Percentiles rank a stretch among this genome's conserved stretches.
Conservation (phyloP, 2,329 filamentous ascomycete species). For the Aspergillus eucalypticola region DNA sequence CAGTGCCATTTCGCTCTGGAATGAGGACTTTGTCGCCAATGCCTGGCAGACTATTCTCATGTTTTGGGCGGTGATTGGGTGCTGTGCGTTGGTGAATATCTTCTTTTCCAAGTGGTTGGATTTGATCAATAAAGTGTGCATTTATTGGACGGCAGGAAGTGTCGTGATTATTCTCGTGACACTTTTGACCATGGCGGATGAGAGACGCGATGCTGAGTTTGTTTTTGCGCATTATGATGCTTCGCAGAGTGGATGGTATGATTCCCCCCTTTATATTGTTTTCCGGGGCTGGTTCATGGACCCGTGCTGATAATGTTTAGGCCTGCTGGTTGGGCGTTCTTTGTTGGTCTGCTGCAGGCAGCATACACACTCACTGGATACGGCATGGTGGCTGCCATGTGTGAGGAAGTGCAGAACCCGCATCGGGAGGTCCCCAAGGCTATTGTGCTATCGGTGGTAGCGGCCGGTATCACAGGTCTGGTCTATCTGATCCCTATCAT, state of each 20-base stretch:
- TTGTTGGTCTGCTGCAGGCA: slow-evolving; percentile 68
- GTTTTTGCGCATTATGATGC: slow-evolving; percentile 71
- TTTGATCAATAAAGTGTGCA: slow-evolving; percentile 71
- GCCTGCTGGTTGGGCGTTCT: slow-evolving; percentile 70
- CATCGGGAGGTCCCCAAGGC: slow-evolving; percentile 69
- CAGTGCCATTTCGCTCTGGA: slow-evolving; percentile 67
- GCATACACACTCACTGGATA: slow-evolving; percentile 56
- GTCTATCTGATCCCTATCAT: slow-evolving; percentile 72
- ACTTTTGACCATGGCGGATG: slow-evolving; percentile 61
- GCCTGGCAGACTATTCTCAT: slow-evolving; percentile 69
- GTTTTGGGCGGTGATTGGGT: slow-evolving; percentile 70
- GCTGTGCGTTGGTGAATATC: slow-evolving; percentile 65
- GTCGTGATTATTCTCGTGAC: slow-evolving; percentile 68
- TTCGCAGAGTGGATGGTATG: slow-evolving; percentile 62
- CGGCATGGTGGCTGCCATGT: slow-evolving; percentile 71
- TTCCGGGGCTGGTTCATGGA: too few relatives aligned
- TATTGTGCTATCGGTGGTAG: slow-evolving; percentile 68
- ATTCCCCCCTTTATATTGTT: background rate
- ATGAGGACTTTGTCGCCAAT: slow-evolving; percentile 68
- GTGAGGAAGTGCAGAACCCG: slow-evolving; percentile 70
- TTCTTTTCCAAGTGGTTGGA: slow-evolving; percentile 65
- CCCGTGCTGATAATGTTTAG: slow-evolving; percentile 27
- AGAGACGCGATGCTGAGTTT: slow-evolving; percentile 60
- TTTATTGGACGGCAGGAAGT: slow-evolving; percentile 68
- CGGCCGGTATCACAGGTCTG: slow-evolving; percentile 65